Evolutionary conservation across 257 asterid species (phyloP), one percentile per base, ranked within the genome.

Genomic region (Parsonsia alboflavescens): DNA sequence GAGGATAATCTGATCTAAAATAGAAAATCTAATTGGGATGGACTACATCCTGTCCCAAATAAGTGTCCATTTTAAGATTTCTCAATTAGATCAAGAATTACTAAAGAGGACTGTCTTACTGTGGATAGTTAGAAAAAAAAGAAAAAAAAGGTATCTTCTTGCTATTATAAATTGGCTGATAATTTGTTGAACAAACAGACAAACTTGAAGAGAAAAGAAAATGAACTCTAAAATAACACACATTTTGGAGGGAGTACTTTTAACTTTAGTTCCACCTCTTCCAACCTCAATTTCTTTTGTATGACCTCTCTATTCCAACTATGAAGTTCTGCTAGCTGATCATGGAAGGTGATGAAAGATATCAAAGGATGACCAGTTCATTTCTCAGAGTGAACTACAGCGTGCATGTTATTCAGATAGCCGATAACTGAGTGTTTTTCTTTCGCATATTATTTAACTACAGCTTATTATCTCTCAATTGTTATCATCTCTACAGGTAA

Each of bases 401-500:
- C 9, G 4, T 64, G 28, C 49, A 36, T 26, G 28, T 64, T 15
- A 33, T 15, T 17, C n/a, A 17, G 46, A 39, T 64, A 6, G 2
- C 1, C 50, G 30, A 65, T 39, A 65, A 21, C 24, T 39, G 2
- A 65, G 17, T 39, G 30, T 19, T 7, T 33, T 64, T 41, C 70
- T 19, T 36, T 17, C 56, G 53, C 22, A 28, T 1, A 44, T 22
- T 77, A 12, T 22, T 5, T 53, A 30, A 28, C 64, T 19, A n/a
- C n/a, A 44, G 21, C 48, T 62, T 59, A 26, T 59, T 36, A 46
- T 41, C 30, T 41, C 30, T 28, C 42, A 6, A 24, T 21, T 68
- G 13, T 68, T 22, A 10, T 59, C 26, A 59, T 26, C 30, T 49
- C 7, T 30, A 10, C 89, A 95, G 97, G 96, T 84, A 86, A 89